A percentile compares a stretch with the other conserved stretches of the same genome.
phyloP scores from a whole-genome alignment of 495 filamentous ascomycete species.

The Filosporella fistucella region DNA sequence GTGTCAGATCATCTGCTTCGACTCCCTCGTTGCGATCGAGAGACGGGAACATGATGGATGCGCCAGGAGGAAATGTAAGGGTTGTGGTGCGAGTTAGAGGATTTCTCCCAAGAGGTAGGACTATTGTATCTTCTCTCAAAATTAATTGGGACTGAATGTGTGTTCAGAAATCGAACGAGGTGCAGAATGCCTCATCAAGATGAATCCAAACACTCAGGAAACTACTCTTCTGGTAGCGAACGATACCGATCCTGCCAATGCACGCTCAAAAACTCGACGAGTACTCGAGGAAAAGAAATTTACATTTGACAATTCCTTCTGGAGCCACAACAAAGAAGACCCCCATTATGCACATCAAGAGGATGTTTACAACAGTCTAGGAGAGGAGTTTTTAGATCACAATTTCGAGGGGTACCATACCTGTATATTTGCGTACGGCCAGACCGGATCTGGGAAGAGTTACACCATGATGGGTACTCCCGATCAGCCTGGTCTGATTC shows the following conservation, averaged over 20 bases:
- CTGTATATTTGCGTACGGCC: constrained; percentile 97
- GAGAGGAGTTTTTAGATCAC: constrained; percentile 96
- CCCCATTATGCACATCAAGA: constrained; percentile 80
- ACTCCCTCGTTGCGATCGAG: constrained; percentile 69
- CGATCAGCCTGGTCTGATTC: constrained; percentile 84
- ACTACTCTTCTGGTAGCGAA: constrained; percentile 73
- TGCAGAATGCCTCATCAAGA: constrained; percentile 79
- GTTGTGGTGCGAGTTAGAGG: constrained; percentile 91
- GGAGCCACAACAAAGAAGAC: constrained; percentile 77
- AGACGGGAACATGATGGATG: constrained; percentile 52
- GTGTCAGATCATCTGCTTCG: constrained; percentile 55
- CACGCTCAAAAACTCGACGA: constrained; percentile 66
- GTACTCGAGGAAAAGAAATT: constrained; percentile 84
- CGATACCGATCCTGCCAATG: constrained; percentile 57
- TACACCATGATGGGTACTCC: constrained; percentile 99
- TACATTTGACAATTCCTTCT: constrained; percentile 96
- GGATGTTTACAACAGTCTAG: constrained; percentile 89
- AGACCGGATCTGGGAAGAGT: constrained; percentile 95
- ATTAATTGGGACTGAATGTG: no score
- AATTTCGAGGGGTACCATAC: constrained; percentile 99
- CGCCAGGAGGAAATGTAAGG: constrained; percentile 77
- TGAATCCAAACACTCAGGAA: constrained; percentile 80
- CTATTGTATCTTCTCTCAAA: no score
- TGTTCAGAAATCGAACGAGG: constrained; percentile 73
- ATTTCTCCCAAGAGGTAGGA: constrained; percentile 64